Conservation (phyloP, 2,329 filamentous ascomycete species). For the Leptographium radiaticola region DNA sequence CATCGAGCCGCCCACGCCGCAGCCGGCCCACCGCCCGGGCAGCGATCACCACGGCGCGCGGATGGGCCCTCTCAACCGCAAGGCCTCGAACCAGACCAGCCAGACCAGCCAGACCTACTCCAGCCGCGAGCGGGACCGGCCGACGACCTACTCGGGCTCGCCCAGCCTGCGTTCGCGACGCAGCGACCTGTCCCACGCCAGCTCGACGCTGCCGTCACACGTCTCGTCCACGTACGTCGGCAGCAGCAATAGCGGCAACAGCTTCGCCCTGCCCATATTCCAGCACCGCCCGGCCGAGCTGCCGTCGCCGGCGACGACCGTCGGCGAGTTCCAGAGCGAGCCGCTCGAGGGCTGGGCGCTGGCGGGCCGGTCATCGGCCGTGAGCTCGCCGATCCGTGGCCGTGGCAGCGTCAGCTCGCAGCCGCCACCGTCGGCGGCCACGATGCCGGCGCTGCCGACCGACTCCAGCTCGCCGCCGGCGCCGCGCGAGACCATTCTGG, state of each 20-base stretch:
- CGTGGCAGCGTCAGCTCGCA: slow-evolving; percentile 43
- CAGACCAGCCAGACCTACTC: slow-evolving; percentile 24
- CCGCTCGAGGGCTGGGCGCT: slow-evolving; percentile 49
- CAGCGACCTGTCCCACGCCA: slow-evolving; percentile 41
- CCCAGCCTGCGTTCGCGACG: slow-evolving; percentile 48
- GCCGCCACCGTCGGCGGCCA: slow-evolving; percentile 15
- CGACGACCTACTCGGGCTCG: slow-evolving; percentile 42
- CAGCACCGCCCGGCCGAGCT: slow-evolving; percentile 35
- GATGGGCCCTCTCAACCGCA: slow-evolving; percentile 27
- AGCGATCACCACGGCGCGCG: slow-evolving; percentile 28
- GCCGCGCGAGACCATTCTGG: slow-evolving; percentile 52
- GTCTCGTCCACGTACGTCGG: neutral
- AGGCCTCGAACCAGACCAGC: slow-evolving; percentile 27
- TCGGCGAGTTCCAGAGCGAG: slow-evolving; percentile 39
- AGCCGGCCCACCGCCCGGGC: slow-evolving; percentile 22
- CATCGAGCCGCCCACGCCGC: neutral
- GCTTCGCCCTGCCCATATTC: slow-evolving; percentile 6
- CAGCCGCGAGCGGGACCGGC: slow-evolving; percentile 37
- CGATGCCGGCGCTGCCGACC: slow-evolving; percentile 18
- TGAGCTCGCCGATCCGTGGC: slow-evolving; percentile 42
- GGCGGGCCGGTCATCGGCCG: slow-evolving; percentile 43
- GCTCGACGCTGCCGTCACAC: slow-evolving; percentile 10
- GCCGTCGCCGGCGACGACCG: slow-evolving; percentile 40
- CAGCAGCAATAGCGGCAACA: slow-evolving; percentile 3
- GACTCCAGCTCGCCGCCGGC: slow-evolving; percentile 37